Base-by-base conservation (phyloP, 2,329 filamentous ascomycete genomes). In the Neopestalotiopsis sp. region DNA sequence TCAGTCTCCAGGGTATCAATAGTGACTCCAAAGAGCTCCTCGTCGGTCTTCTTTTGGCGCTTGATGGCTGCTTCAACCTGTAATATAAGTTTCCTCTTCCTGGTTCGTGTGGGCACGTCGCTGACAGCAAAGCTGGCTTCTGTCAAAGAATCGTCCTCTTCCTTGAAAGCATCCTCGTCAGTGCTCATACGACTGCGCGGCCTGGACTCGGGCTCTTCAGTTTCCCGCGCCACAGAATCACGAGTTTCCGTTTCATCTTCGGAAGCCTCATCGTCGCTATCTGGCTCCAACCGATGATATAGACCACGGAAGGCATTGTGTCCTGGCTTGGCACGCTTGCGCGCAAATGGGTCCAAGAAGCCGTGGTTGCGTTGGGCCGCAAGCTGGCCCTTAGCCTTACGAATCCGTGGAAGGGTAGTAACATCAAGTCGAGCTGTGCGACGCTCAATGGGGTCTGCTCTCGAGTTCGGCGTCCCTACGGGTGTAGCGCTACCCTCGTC, bases 191-290 rank as follows among this genome's bases (percentile, higher is more conserved):
- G 93, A 79, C 93, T 97, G 59, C 91, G 90, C 63, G 92, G 92
- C 57, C 92, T 89, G 71, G 93, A 97, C 70, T 96, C 95, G 42
- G 90, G 90, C 72, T 96, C 95, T 77, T 97, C 95, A 0, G 93
- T 97, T 77, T 95, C 94, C 60, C 91, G 87, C 13, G 88, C 89
- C 63, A 91, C 81, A 13, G 92, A 89, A 42, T 82, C 82, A 52
- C 83, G 81, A 61, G 88, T 88, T 71, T 89, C 88, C 1, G 80
- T 83, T 68, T 98, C 94, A 73, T 97, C 95, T 72, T 97, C 95
- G 0, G 77, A 79, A 24, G 94, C 97, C 78, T 98, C 94, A n/a
- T 92, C 92, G 57, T 94, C 91, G 71, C 92, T 92, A 71, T 92
- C 89, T 76, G 92, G 88, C 72, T 91, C 88, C 72, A 96, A 85